Percentiles rank a stretch among this genome's conserved stretches.
Conservation (phyloP, 371 early-diverging fungal genomes). For the Mucor lusitanicus region DNA sequence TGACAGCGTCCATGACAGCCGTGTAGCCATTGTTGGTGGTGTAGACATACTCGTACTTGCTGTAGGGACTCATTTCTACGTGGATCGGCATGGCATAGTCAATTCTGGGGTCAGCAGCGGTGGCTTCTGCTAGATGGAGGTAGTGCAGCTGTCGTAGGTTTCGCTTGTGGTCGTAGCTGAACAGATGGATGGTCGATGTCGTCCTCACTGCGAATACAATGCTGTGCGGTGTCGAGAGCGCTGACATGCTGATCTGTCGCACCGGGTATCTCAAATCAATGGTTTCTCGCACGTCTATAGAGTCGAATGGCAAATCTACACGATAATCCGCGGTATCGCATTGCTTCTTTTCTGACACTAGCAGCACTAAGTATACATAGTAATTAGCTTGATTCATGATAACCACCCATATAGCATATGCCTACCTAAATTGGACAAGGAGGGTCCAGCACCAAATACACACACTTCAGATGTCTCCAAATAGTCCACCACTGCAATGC, state of each 20-base stretch:
- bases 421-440: slow-evolving; percentile 16
- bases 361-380: not conserved
- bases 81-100: slow-evolving; percentile 26
- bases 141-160: not conserved
- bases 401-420: too few species aligned
- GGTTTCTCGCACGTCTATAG: not conserved
- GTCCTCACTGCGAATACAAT: slow-evolving; percentile 14
- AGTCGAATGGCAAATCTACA: not conserved
- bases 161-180: not conserved
- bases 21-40: slow-evolving; percentile 19
- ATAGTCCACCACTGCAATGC: not conserved
- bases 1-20: slow-evolving; percentile 7
- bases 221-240: not conserved
- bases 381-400: not conserved
- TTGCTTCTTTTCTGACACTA: not conserved
- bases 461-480: not conserved
- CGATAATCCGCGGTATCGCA: not conserved
- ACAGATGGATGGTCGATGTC: slow-evolving; percentile 11
- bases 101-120: not conserved
- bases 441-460: slow-evolving; percentile 14
- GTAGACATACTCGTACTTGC: slow-evolving; percentile 8
- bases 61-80: slow-evolving; percentile 12
- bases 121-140: slow-evolving; percentile 1
- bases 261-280: slow-evolving; percentile 16
- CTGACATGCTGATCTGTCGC: slow-evolving; percentile 14